Evolutionary conservation across 345 rosid species (phyloP).

Genomic region (Bruguiera gymnorhiza): DNA sequence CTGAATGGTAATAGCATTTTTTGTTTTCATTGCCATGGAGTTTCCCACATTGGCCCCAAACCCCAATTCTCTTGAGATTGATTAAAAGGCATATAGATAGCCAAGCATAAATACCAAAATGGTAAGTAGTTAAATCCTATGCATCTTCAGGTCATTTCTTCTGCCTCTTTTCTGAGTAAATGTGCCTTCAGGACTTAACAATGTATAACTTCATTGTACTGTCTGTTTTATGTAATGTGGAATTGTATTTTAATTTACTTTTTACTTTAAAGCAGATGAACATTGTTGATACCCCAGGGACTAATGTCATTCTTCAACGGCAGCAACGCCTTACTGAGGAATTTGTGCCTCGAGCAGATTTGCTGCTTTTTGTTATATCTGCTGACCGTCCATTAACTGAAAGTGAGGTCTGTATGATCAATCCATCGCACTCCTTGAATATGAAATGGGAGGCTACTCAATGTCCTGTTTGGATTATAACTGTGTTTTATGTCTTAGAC

Average conservation of each 20-base stretch:
- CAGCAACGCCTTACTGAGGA: conserved; percentile 96
- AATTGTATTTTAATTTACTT: conserved; percentile 12
- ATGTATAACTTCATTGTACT: not conserved
- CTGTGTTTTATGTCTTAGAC: too few species aligned
- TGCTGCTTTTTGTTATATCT: conserved; percentile 90
- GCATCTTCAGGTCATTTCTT: too few species aligned
- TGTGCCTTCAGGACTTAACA: conserved; percentile 1
- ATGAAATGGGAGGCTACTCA: not conserved
- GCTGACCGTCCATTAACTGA: conserved; percentile 96
- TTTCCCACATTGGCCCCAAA: too few species aligned
- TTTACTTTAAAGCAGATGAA: conserved; percentile 55
- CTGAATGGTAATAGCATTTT: too few species aligned
- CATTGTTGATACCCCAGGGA: conserved; percentile 92
- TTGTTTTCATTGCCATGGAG: too few species aligned
- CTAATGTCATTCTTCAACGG: conserved; percentile 95
- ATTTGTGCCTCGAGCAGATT: conserved; percentile 90
- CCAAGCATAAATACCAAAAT: too few species aligned
- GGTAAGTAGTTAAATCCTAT: too few species aligned
- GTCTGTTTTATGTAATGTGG: conserved; percentile 9
- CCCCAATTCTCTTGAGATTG: too few species aligned
- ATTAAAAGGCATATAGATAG: too few species aligned
- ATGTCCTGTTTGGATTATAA: not conserved
- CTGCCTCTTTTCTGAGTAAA: not conserved
- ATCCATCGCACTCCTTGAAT: conserved; percentile 10
- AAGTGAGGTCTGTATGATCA: conserved; percentile 67